phyloP scores from a whole-genome alignment of 2,329 filamentous ascomycete species.

The Trichoderma arundinaceum region DNA sequence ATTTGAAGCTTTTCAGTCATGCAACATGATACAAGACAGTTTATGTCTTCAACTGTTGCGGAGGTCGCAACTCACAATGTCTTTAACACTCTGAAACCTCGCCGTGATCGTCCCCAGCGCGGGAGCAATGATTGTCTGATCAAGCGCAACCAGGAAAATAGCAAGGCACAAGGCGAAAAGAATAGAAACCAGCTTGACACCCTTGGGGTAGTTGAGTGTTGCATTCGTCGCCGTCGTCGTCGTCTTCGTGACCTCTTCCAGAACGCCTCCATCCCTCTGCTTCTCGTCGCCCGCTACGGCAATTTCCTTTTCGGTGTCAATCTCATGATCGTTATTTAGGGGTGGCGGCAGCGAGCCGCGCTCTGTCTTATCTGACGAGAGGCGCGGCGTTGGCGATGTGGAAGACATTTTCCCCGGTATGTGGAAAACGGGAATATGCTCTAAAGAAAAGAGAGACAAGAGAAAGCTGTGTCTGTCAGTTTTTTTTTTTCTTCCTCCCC shows the following conservation, averaged over 20 bases:
- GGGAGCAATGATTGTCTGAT: constrained; percentile 59
- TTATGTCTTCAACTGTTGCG: too few relatives aligned
- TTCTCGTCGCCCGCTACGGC: constrained; percentile 15
- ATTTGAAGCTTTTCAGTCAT: background rate
- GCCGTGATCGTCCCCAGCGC: constrained; percentile 58
- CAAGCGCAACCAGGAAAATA: constrained; percentile 57
- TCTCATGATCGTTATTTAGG: constrained; percentile 24
- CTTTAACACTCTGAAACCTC: constrained; percentile 51
- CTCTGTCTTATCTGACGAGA: constrained; percentile 43
- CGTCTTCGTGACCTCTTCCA: constrained; percentile 23
- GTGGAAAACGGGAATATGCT: background rate
- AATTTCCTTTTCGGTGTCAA: constrained; percentile 21
- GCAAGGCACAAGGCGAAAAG: constrained; percentile 52
- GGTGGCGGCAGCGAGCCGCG: constrained; percentile 39
- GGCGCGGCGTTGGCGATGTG: constrained; percentile 31
- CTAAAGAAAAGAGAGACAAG: background rate
- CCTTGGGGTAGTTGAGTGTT: constrained; percentile 46
- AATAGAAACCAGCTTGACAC: constrained; percentile 49
- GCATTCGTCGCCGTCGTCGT: constrained; percentile 18
- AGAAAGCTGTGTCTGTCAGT: background rate
- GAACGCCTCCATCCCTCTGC: constrained; percentile 7
- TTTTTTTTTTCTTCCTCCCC: background rate
- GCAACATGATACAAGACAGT: background rate
- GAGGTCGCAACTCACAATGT: constrained; percentile 46
- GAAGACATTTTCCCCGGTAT: constrained; percentile 5